Conservation (phyloP, 2,329 filamentous ascomycete species). For the Xylaria sp. region DNA sequence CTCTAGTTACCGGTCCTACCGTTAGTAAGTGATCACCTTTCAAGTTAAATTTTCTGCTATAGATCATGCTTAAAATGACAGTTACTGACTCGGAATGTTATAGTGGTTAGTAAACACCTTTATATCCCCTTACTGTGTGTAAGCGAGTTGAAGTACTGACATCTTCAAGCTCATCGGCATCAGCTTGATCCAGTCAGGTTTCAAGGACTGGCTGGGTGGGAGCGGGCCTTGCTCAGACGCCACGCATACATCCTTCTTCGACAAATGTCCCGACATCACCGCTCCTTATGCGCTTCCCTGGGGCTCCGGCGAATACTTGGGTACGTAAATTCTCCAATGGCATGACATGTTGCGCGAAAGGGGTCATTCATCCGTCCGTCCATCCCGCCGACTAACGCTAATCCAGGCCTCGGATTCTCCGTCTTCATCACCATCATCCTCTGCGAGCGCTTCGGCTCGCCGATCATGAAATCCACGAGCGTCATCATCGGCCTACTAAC, state of each 20-base stretch:
- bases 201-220: conserved; percentile 83
- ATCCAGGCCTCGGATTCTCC: conserved; percentile 73
- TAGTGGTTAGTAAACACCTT: conserved; percentile 45
- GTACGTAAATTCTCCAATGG: conserved; percentile 46
- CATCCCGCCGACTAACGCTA: conserved; percentile 1
- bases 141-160: not conserved
- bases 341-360: too few species aligned
- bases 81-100: not conserved
- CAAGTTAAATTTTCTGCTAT: not conserved
- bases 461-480: conserved; percentile 84
- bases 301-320: conserved; percentile 83
- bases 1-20: conserved; percentile 80
- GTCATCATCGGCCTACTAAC: conserved; percentile 79
- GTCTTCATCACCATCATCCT: conserved; percentile 84
- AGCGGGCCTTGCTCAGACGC: conserved; percentile 68
- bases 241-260: conserved; percentile 64
- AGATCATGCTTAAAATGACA: not conserved
- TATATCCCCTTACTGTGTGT: not conserved
- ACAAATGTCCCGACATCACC: conserved; percentile 71
- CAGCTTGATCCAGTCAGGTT: conserved; percentile 75
- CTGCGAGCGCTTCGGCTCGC: conserved; percentile 82
- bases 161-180: conserved; percentile 72
- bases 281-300: conserved; percentile 79
- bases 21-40: conserved; percentile 51
- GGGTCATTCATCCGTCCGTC: not conserved